A percentile compares a stretch with the other conserved stretches of the same genome.
Conservation (phyloP, 148 eudicot species). For the Vaccinium vitisidaea region DNA sequence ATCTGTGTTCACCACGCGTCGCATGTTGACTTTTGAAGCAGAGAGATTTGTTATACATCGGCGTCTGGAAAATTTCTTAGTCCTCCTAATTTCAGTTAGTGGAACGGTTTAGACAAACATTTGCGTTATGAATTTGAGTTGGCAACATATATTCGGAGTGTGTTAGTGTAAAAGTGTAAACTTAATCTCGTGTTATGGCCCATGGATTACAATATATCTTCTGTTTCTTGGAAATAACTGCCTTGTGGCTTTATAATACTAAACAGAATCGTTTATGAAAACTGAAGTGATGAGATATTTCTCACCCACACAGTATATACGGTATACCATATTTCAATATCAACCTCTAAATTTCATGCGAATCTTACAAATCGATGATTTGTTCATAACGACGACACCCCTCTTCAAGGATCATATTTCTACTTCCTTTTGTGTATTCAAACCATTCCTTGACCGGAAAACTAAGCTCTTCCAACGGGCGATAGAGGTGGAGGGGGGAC, state of each 20-base stretch:
- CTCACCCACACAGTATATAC: neutral
- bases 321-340: neutral
- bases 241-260: neutral
- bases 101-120: neutral
- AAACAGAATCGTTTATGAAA: constrained; percentile 2
- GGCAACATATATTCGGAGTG: neutral
- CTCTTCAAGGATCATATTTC: constrained; percentile 26
- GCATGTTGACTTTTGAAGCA: constrained; percentile 51
- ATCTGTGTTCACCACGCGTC: constrained; percentile 80
- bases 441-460: neutral
- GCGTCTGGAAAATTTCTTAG: neutral
- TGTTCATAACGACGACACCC: constrained; percentile 7
- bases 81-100: neutral
- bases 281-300: no score
- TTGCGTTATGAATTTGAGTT: neutral
- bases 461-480: constrained; percentile 73
- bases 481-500: constrained; percentile 63
- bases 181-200: neutral
- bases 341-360: neutral
- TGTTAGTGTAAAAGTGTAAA: neutral
- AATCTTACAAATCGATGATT: neutral
- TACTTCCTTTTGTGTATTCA: neutral
- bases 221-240: neutral
- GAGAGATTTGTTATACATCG: neutral
- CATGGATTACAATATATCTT: neutral